Evolutionary conservation across 225 moss, liverwort and hornwort genomes (phyloP).

Genomic region (Sphagnum tenellum): DNA sequence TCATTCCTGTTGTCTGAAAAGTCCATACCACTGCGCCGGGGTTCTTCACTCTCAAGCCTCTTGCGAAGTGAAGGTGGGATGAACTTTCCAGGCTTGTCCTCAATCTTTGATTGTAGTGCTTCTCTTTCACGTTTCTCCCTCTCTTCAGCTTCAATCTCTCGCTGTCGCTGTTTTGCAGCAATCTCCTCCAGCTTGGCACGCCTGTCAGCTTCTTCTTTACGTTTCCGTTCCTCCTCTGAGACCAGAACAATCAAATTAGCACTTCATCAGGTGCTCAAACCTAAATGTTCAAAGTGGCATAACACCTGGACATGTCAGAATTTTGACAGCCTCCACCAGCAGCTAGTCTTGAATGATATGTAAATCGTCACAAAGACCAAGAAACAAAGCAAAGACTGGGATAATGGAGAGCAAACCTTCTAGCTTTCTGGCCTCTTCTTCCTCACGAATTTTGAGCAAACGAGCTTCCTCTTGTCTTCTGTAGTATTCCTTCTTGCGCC

Average conservation of each 20-base stretch:
- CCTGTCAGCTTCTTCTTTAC: conserved; percentile 70
- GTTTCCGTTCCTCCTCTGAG: conserved; percentile 80
- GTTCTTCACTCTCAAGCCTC: conserved; percentile 42
- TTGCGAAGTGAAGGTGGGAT: conserved; percentile 67
- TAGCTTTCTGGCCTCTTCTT: conserved; percentile 71
- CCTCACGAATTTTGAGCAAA: conserved; percentile 65
- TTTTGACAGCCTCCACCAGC: too few relatives aligned
- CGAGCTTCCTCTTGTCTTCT: conserved; percentile 71
- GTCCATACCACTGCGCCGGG: conserved; percentile 5
- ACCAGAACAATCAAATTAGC: neutral
- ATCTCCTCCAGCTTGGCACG: conserved; percentile 76
- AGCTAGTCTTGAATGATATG: too few relatives aligned
- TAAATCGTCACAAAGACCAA: neutral
- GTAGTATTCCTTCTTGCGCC: conserved; percentile 84
- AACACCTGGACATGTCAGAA: too few relatives aligned
- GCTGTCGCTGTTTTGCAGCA: conserved; percentile 76
- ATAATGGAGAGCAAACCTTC: conserved; percentile 47
- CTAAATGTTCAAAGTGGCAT: neutral
- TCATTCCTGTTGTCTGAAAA: conserved; percentile 26
- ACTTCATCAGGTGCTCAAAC: neutral
- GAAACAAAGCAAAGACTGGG: neutral
- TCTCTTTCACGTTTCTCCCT: conserved; percentile 77
- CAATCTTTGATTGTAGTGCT: conserved; percentile 30
- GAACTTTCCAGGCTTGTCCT: conserved; percentile 63
- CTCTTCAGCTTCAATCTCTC: conserved; percentile 82